Percentiles rank a stretch among this genome's conserved stretches.
These are phyloP conservation scores for Apostasia shenzhenica DNA, from an alignment of 106 monocot genomes.

Conservation along the genomic window DNA sequence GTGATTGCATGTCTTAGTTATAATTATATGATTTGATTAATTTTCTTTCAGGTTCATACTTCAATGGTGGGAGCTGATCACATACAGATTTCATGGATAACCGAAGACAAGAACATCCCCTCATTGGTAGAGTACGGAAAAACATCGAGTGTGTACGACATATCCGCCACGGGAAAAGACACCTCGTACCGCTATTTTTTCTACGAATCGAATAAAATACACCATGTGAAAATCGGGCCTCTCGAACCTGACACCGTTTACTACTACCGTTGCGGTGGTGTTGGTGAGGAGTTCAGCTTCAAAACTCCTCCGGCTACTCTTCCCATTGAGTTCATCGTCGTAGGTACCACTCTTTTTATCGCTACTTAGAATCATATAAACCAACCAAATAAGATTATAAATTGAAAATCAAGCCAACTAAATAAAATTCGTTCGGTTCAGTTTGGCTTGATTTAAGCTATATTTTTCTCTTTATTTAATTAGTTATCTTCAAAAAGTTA, in stretches of 20 bases:
- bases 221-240: constrained; percentile 69
- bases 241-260: constrained; percentile 49
- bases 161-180: constrained; percentile 39
- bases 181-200: constrained; percentile 56
- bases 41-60: constrained; percentile 49
- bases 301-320: constrained; percentile 62
- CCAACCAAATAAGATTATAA: too few relatives aligned
- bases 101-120: constrained; percentile 40
- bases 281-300: constrained; percentile 47
- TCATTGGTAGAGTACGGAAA: constrained; percentile 69
- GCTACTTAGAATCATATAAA: too few relatives aligned
- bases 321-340: constrained; percentile 59
- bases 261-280: constrained; percentile 60
- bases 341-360: constrained; percentile 23
- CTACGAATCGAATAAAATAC: constrained; percentile 70
- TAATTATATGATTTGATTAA: neutral
- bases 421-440: too few relatives aligned
- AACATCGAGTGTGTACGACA: constrained; percentile 24
- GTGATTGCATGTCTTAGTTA: too few relatives aligned
- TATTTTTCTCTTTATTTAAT: too few relatives aligned
- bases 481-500: too few relatives aligned
- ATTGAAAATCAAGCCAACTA: too few relatives aligned
- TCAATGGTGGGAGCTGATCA: constrained; percentile 55
- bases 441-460: too few relatives aligned
- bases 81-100: constrained; percentile 67